phyloP scores from a whole-genome alignment of 805 yeast genomes.

The Wickerhamomyces mucosus region DNA sequence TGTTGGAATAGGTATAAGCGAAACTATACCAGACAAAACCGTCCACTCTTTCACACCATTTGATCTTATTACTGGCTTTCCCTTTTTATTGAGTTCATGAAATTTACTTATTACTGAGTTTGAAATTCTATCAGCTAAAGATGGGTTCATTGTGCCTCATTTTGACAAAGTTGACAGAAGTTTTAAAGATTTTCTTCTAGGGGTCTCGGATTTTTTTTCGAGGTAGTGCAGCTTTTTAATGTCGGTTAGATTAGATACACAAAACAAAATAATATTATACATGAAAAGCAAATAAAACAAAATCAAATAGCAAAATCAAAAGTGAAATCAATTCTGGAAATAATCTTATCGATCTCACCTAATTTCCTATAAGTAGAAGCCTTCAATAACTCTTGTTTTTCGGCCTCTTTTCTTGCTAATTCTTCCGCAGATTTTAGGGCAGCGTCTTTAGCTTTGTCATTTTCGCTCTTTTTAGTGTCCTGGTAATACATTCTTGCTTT shows the following conservation, averaged over 20 bases:
- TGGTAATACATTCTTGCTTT: slow-evolving; percentile 74
- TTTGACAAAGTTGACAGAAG: no score
- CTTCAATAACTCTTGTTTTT: slow-evolving; percentile 35
- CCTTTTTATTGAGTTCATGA: slow-evolving; percentile 23
- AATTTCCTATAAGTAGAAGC: slow-evolving; percentile 46
- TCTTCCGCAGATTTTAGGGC: slow-evolving; percentile 37
- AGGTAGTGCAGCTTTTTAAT: no score
- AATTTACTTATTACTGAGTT: slow-evolving; percentile 1
- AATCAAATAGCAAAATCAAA: slow-evolving; percentile 18
- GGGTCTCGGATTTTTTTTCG: no score
- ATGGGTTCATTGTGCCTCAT: background rate
- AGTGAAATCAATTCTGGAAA: slow-evolving; percentile 31
- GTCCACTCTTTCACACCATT: slow-evolving; percentile 78
- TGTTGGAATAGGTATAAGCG: slow-evolving; percentile 14
- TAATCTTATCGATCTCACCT: slow-evolving; percentile 47
- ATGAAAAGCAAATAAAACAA: no score
- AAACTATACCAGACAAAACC: slow-evolving; percentile 66
- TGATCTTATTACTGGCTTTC: slow-evolving; percentile 52
- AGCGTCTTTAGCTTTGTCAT: slow-evolving; percentile 47
- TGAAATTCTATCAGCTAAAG: slow-evolving; percentile 4
- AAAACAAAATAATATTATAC: no score
- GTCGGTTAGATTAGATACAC: no score
- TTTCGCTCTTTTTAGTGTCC: slow-evolving; percentile 42
- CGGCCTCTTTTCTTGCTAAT: slow-evolving; percentile 31
- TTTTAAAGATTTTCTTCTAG: no score